Base-by-base conservation (phyloP, 345 rosid genomes). In the Viola odorata region DNA sequence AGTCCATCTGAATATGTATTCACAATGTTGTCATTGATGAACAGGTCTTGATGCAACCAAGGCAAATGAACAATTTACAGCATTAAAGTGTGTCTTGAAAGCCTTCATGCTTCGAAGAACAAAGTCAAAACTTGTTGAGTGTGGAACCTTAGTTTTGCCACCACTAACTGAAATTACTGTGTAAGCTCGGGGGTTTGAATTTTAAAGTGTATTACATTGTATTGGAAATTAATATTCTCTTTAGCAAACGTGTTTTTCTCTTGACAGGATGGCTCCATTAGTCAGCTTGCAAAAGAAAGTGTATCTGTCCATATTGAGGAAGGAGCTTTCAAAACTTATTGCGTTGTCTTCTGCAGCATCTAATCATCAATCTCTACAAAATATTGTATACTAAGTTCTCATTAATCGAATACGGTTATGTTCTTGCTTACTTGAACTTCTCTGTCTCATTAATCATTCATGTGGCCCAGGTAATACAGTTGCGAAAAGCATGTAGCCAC, bases 61-160 rank as follows among this genome's bases (percentile, higher is more conserved):
- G 69, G 71, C 60, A 58, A 81, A 77, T 62, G 79, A 75, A 50
- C 77, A 76, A 16, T 82, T 75, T 68, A 77, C 72, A 68, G 78
- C 63, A 57, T 73, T 91, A 73, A 88, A 86, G 62, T 69, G 56
- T 64, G 62, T 86, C 61, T 60, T 88, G 68, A 78, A 77, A 56
- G 95, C 91, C 64, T 91, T 91, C 68, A 91, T 91, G 98, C 84
- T 91, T 64, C 80, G 89, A 52, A 80, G 98, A 66, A 86, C 96
- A 58, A 91, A 89, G 76, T 62, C 85, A 55, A 71, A 76, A 77
- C 98, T 88, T 47, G 77, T 88, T 9, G 78, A 83, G 75, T 63
- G 79, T 70, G 98, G 98, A 68, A 75, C 75, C 76, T 69, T 91
- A 63, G 81, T 70, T 55, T 54, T 88, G 74, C 98, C 96, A 44